These are phyloP conservation scores for Tardiomyces blankii DNA, from an alignment of 1,139 yeast genomes.

Conservation along the genomic window DNA sequence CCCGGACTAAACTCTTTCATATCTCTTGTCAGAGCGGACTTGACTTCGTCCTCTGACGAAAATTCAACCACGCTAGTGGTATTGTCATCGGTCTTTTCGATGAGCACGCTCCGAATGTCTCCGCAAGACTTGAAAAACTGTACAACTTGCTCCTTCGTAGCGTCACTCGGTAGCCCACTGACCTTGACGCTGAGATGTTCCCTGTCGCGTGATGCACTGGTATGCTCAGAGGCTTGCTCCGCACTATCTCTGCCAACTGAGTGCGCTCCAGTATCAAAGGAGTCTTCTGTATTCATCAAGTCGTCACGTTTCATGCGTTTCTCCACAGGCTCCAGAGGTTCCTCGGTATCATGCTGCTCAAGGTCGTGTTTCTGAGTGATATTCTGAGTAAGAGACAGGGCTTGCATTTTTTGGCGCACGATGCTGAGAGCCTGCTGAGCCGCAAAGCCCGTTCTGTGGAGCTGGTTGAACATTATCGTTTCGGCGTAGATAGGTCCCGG, in stretches of 20 bases:
- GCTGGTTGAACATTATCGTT: background rate
- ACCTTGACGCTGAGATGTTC: background rate
- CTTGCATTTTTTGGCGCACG: constrained; percentile 1
- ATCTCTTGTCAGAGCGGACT: constrained; percentile 52
- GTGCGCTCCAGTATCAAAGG: too few species aligned
- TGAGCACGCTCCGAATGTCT: background rate
- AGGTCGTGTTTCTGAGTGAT: background rate
- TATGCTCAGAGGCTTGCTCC: too few species aligned
- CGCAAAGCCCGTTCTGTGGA: background rate
- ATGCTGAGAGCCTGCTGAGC: background rate
- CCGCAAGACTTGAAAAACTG: background rate
- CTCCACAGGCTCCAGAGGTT: background rate
- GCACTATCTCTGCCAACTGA: too few species aligned
- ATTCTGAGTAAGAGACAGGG: constrained; percentile 1
- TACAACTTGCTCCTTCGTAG: background rate
- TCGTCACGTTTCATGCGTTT: background rate
- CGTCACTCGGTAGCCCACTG: background rate
- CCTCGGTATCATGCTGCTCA: background rate
- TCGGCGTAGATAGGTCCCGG: background rate
- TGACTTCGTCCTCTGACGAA: constrained; percentile 34
- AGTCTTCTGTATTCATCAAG: too few species aligned
- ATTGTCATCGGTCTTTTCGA: background rate
- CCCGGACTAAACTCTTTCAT: constrained; percentile 25
- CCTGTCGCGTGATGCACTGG: background rate
- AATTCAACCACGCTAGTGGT: constrained; percentile 37